phyloP scores from a whole-genome alignment of 1,284 basidiomycete species.

The Apiotrichum laibachii region DNA sequence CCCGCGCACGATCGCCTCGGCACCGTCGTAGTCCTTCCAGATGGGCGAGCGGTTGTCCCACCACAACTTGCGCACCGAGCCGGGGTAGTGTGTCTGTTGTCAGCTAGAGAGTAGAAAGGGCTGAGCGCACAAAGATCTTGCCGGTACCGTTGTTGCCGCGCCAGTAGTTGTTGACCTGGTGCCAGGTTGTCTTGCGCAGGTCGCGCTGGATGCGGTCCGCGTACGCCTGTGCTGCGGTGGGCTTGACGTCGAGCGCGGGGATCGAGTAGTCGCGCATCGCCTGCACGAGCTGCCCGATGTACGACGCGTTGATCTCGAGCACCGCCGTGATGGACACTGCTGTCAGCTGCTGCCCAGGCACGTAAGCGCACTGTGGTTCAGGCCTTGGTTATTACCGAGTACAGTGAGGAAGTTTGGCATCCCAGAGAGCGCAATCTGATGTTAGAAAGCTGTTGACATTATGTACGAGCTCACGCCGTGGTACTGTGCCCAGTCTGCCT shows the following conservation, averaged over 20 bases:
- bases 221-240: slow-evolving; percentile 17
- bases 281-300: slow-evolving; percentile 15
- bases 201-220: slow-evolving; percentile 23
- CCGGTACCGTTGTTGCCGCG: slow-evolving; percentile 18
- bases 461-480: background rate
- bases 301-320: slow-evolving; percentile 18
- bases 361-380: slow-evolving; percentile 24
- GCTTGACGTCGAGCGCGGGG: slow-evolving; percentile 8
- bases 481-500: slow-evolving; percentile 1
- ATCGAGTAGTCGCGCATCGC: slow-evolving; percentile 14
- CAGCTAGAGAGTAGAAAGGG: background rate
- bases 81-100: slow-evolving; percentile 15
- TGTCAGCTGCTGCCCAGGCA: background rate
- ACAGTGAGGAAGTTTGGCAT: slow-evolving; percentile 33
- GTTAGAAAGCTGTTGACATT: background rate
- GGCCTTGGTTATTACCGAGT: slow-evolving; percentile 31
- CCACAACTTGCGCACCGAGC: slow-evolving; percentile 7
- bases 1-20: slow-evolving; percentile 6
- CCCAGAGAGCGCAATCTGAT: slow-evolving; percentile 14
- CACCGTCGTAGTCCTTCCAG: slow-evolving; percentile 16
- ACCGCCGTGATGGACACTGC: slow-evolving; percentile 15
- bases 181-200: slow-evolving; percentile 18
- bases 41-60: slow-evolving; percentile 13
- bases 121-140: slow-evolving; percentile 16
- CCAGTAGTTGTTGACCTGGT: slow-evolving; percentile 15